Base-by-base conservation (phyloP, 2,329 filamentous ascomycete genomes). In the Metarhizium sp. region DNA sequence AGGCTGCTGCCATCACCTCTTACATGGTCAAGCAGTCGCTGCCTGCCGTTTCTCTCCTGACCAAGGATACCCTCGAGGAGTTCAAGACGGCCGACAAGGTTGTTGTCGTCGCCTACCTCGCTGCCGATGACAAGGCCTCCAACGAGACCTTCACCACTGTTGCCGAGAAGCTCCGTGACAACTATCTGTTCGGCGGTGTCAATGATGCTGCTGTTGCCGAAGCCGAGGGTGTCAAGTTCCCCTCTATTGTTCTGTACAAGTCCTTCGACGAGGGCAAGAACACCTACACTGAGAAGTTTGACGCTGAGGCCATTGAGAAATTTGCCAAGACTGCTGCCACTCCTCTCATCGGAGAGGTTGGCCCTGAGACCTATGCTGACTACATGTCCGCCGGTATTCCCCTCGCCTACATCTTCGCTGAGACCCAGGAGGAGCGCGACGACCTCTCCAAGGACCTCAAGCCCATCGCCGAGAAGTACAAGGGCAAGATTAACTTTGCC, bases 11-110 rank as follows among this genome's bases (percentile, higher is more conserved):
- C 60, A 86, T 86, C 70, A 80, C 81, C 50, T 86, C 85, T 30
- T 97, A 96, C 81, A 99, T 99, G 94, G 87, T 90, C 73, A 99
- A 97, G 84, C 94, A 97, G 78, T 89, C 90, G 30, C 83, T 99
- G 58, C 94, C 94, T 54, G 88, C 94, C 61, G 92, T 99, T 61
- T 96, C 94, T 6, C 69, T 81, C 61, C 81, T 99, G 58, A 86
- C 82, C 65, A 85, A 87, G 72, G 89, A 92, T 62, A 90, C 86
- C 58, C 78, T 96, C 55, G 89, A 92, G 70, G 92, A 96, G 66
- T 96, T 99, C 86, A 97, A 97, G 86, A 92, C 87, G 58, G 85
- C 92, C 70, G 94, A 99, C 78, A 96, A 96, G 80, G 90, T 97
- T 60, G 92, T 97, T 58, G 74, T 97, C 55, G 85, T 99, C 60